Percentiles rank a stretch among this genome's conserved stretches.
phyloP scores from a whole-genome alignment of 2,329 filamentous ascomycete genomes.

The Colletotrichum neosansevieriae region DNA sequence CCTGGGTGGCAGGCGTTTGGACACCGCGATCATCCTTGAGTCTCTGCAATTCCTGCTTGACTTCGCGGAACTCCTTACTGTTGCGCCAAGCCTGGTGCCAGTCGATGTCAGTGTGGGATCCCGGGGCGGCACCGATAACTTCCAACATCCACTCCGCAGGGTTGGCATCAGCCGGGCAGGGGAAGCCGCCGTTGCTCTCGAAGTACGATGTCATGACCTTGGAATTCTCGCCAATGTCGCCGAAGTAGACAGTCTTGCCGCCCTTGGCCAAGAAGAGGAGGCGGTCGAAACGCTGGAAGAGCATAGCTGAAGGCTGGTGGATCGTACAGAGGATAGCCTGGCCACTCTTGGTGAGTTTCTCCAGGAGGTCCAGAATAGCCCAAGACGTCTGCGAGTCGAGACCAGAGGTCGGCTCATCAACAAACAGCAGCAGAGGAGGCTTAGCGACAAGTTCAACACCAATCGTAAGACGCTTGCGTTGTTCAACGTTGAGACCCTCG shows the following conservation, averaged over 20 bases:
- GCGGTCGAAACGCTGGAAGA: constrained; percentile 91
- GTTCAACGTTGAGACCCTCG: constrained; percentile 82
- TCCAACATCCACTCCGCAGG: constrained; percentile 85
- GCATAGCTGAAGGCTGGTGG: constrained; percentile 94
- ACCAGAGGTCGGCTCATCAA: constrained; percentile 95
- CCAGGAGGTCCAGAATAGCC: constrained; percentile 88
- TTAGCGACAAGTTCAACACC: constrained; percentile 96
- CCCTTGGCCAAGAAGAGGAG: constrained; percentile 82
- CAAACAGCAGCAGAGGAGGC: constrained; percentile 88
- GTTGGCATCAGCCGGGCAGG: constrained; percentile 77
- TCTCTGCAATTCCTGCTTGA: constrained; percentile 68
- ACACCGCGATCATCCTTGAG: constrained; percentile 64
- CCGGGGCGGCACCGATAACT: constrained; percentile 73
- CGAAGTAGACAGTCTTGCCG: constrained; percentile 85
- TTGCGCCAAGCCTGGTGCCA: constrained; percentile 74
- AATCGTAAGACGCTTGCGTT: constrained; percentile 85
- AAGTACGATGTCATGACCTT: constrained; percentile 79
- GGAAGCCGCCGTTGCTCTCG: constrained; percentile 74
- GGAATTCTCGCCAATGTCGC: constrained; percentile 80
- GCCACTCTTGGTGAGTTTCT: constrained; percentile 89
- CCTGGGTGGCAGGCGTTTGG: constrained; percentile 47
- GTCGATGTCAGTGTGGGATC: constrained; percentile 71
- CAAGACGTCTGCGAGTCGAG: constrained; percentile 94
- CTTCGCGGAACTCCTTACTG: constrained; percentile 66
- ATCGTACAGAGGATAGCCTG: constrained; percentile 98